Evolutionary conservation across 306 rosid genomes (phyloP).

Genomic region (Quercus parvula): DNA sequence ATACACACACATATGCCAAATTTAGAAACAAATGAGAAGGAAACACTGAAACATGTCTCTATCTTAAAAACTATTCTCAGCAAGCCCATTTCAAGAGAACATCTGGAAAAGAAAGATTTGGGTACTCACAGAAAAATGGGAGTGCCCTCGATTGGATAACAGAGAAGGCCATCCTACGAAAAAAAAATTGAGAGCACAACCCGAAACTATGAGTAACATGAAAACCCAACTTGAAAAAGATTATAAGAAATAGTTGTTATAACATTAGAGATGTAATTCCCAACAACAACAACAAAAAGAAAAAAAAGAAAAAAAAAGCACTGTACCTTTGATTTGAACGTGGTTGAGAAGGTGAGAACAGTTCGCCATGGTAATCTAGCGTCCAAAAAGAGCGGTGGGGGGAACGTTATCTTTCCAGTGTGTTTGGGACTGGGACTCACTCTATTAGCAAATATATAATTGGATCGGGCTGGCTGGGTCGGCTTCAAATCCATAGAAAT

Average conservation of each 20-base stretch:
- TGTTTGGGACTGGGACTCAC: background rate
- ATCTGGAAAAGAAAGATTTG: background rate
- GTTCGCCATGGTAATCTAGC: conserved; percentile 20
- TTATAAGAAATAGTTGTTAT: background rate
- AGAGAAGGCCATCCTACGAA: conserved; percentile 24
- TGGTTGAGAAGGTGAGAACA: conserved; percentile 26
- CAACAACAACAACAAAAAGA: too few species aligned
- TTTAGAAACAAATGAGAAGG: background rate
- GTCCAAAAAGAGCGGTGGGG: background rate
- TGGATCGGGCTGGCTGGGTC: too few species aligned
- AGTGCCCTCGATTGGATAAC: conserved; percentile 17
- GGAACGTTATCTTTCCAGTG: background rate
- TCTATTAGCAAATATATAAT: background rate
- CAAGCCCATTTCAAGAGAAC: background rate
- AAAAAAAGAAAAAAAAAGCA: background rate
- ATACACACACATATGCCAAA: background rate
- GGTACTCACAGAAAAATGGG: conserved; percentile 24
- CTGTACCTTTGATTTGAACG: conserved; percentile 31
- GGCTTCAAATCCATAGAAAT: too few species aligned
- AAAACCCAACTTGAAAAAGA: background rate
- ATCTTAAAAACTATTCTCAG: background rate
- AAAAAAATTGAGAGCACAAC: background rate
- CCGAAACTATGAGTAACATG: background rate
- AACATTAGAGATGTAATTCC: background rate
- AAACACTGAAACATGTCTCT: background rate